Base-by-base conservation (phyloP, 345 rosid genomes). In the Camelina laxa region DNA sequence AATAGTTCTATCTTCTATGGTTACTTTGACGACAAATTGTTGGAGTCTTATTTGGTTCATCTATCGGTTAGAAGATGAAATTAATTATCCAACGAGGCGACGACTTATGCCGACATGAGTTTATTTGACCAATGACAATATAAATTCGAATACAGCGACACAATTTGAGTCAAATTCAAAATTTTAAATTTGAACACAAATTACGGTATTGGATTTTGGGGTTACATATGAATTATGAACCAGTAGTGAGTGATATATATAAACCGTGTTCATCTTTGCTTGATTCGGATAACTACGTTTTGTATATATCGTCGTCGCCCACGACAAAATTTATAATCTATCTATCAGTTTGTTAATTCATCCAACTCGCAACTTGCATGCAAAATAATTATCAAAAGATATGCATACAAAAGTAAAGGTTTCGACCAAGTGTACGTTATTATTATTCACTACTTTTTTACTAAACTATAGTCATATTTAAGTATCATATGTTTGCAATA, bases 21-120 rank as follows among this genome's bases (percentile, higher is more conserved):
- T 60, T 38, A 39, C 7, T 60, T 20, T 20, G 19, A 60, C 7
- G 11, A 12, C 20, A 56, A 11, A 56, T 7, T 31, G 22, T 15
- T 38, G 60, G 62, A n/a, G 16, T 67, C 15, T 54, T n/a, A 55
- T 13, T 27, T 3, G 5, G 30, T 27, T 27, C 30, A 27, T 27
- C 5, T 27, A 27, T 27, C 30, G 30, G 64, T 54, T 64, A 64
- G 77, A 64, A 9, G 64, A 30, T 65, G 65, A 13, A 65, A 16
- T 65, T 21, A 74, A 60, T 58, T 59, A 51, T 71, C 51, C 68
- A 60, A n/a, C 42, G 20, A 22, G 60, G 68, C 41, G 21, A 24
- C 30, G 53, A 50, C 53, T 72, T 61, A 24, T 61, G 19, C 68
- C 75, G 69, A 50, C 75, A 61, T 61, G n/a, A 49, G 51, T n/a